These are phyloP conservation scores for Stygiomarasmius scandens DNA, from an alignment of 1,284 basidiomycete species.

Conservation along the genomic window DNA sequence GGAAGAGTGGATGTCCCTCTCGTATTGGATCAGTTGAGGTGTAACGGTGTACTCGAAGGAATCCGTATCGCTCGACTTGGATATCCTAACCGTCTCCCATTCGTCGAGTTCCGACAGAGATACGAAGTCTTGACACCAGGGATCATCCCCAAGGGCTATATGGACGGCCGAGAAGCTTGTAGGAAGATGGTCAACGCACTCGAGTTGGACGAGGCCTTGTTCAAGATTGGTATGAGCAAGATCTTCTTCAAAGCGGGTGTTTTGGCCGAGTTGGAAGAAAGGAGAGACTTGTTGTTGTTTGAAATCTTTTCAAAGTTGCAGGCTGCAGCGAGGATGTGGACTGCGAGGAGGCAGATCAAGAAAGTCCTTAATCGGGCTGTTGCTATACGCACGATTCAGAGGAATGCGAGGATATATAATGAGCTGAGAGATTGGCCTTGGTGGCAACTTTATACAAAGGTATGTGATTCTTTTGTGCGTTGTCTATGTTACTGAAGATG, in stretches of 20 bases:
- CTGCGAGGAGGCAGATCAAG: constrained; percentile 88
- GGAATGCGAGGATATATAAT: constrained; percentile 91
- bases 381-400: constrained; percentile 91
- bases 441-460: constrained; percentile 98
- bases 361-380: constrained; percentile 94
- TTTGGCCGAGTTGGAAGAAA: constrained; percentile 96
- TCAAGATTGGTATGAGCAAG: constrained; percentile 95
- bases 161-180: constrained; percentile 96
- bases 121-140: constrained; percentile 96
- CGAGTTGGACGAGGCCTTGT: constrained; percentile 84
- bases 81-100: constrained; percentile 96
- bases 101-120: constrained; percentile 95
- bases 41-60: constrained; percentile 98
- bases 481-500: constrained; percentile 7
- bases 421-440: constrained; percentile 95
- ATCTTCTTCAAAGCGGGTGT: constrained; percentile 99
- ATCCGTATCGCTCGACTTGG: constrained; percentile 98
- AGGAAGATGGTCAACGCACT: constrained; percentile 91
- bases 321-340: constrained; percentile 84
- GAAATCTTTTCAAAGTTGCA: constrained; percentile 92
- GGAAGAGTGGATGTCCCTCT: constrained; percentile 92
- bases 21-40: constrained; percentile 95
- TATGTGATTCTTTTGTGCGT: constrained; percentile 26
- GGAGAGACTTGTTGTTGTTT: constrained; percentile 84
- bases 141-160: constrained; percentile 90